Base-by-base conservation (phyloP, 805 yeast species). In the Metschnikowia chrysomelidarum region DNA sequence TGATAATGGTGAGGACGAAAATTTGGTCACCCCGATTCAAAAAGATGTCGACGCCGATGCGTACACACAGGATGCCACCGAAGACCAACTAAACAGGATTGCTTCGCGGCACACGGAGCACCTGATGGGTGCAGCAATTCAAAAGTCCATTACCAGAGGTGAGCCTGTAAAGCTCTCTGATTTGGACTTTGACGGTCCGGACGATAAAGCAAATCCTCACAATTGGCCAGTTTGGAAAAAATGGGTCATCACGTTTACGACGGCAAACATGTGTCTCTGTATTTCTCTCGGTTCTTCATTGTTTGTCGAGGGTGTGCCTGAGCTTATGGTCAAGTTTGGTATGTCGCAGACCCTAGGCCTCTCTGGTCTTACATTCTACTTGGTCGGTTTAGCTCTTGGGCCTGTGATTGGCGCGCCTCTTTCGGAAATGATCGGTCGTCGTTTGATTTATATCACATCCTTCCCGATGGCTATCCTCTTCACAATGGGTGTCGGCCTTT, bases 231-330 rank as follows among this genome's bases (percentile, higher is more conserved):
- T 32, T 3, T 62, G 73, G 73, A 78, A 72, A 53, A 79, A 73
- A 59, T 82, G 89, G 88, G 53, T 56, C 25, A 61, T 75, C 38
- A 82, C 89, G 2, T 72, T 78, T 76, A 69, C 76, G 4, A 75
- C 80, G 10, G 43, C 48, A 19, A 34, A 29, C 22, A 87, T 88
- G 2, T 82, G 89, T 66, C 66, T 83, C 22, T 82, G 78, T 21
- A 82, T 82, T 20, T 76, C 88, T 0, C 71, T 84, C 54, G 91
- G 93, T 16, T 80, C 89, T 0, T 83, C 91, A 0, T 64, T 83
- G 36, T 84, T 69, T 49, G 84, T 82, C 17, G 70, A 76, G 37
- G 83, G 88, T 40, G 71, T 81, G 2, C 73, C 76, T 2, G 80
- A 76, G 41, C 56, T 83, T 50, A 57, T 62, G 49, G 38, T 36